Conservation (phyloP, 2,329 filamentous ascomycete genomes). For the Apiospora marii region DNA sequence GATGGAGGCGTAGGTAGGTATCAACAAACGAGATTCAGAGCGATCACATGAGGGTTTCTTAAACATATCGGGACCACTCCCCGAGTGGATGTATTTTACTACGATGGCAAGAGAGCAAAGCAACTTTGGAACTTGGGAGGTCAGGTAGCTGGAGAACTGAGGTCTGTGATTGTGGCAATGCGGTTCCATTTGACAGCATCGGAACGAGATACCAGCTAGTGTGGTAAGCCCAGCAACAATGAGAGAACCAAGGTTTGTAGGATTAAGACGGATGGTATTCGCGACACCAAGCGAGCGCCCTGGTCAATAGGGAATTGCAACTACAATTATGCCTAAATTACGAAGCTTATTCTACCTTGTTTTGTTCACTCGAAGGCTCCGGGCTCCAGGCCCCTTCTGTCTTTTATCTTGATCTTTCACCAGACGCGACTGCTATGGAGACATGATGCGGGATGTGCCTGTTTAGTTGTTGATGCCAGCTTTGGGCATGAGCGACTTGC, state of each 20-base stretch:
- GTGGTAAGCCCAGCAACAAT: not conserved
- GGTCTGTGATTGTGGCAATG: not conserved
- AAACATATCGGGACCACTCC: not conserved
- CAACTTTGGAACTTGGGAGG: not conserved
- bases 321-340: not conserved
- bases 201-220: not conserved
- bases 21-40: not conserved
- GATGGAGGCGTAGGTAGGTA: constrained; percentile 1
- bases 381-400: too few species aligned
- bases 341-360: not conserved
- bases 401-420: too few species aligned
- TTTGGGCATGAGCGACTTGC: too few species aligned
- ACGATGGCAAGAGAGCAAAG: not conserved
- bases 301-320: not conserved
- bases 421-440: too few species aligned
- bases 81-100: not conserved
- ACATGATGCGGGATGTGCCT: too few species aligned
- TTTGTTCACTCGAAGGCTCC: not conserved
- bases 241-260: not conserved
- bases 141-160: not conserved
- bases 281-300: not conserved
- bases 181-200: not conserved
- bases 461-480: not conserved
- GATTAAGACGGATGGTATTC: not conserved
- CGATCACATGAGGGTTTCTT: not conserved